phyloP scores from a whole-genome alignment of 257 asterid species.

The Schizonepeta tenuifolia region DNA sequence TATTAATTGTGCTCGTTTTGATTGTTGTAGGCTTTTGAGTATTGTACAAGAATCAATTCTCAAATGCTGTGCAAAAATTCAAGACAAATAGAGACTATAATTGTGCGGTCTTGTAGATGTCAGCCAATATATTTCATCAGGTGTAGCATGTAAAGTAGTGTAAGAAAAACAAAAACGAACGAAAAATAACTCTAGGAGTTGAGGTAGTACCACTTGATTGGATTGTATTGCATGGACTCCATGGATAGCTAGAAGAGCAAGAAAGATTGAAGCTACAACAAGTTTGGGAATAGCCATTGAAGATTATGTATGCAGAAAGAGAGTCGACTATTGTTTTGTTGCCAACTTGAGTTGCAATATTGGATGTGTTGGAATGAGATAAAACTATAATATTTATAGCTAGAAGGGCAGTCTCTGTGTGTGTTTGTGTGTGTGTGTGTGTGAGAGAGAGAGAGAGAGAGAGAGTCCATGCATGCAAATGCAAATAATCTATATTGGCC shows the following conservation, averaged over 20 bases:
- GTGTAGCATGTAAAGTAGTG: neutral
- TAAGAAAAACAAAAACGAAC: neutral
- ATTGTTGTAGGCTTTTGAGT: neutral
- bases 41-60: neutral
- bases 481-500: conserved; percentile 36
- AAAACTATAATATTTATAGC: conserved; percentile 39
- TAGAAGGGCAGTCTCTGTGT: too few species aligned
- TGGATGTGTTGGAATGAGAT: neutral
- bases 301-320: conserved; percentile 7
- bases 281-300: conserved; percentile 57
- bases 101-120: neutral
- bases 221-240: conserved; percentile 57
- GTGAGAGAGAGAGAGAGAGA: neutral
- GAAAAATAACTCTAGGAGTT: too few species aligned
- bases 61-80: neutral
- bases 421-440: neutral
- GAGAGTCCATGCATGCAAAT: conserved; percentile 49
- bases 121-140: neutral
- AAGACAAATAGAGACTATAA: neutral
- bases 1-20: neutral
- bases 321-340: neutral
- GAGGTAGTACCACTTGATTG: conserved; percentile 41
- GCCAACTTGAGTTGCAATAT: neutral
- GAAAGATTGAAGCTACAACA: conserved; percentile 42
- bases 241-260: conserved; percentile 49